Percentiles rank a stretch among this genome's conserved stretches.
Evolutionary conservation across 176 grass and related monocot species (phyloP).

Genomic region (Eleusine indica): DNA sequence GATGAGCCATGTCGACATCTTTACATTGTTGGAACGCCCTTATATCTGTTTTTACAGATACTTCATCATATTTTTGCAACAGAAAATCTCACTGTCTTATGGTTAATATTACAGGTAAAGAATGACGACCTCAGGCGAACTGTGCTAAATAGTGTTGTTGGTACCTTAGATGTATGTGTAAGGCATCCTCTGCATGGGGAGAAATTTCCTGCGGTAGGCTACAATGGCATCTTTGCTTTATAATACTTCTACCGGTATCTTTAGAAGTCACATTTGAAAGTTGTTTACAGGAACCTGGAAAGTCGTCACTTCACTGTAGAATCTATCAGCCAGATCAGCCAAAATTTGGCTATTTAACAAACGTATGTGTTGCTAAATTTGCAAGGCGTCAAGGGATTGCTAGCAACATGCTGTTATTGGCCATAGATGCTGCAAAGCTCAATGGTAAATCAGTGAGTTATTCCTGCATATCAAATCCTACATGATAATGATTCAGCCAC

Average conservation of each 20-base stretch:
- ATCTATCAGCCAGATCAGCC: slow-evolving; percentile 64
- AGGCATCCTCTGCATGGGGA: slow-evolving; percentile 71
- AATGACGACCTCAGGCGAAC: slow-evolving; percentile 61
- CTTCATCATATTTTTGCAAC: slow-evolving; percentile 16
- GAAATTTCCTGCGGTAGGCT: slow-evolving; percentile 63
- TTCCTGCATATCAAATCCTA: slow-evolving; percentile 4
- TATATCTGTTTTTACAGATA: slow-evolving; percentile 14
- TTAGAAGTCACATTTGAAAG: slow-evolving; percentile 32
- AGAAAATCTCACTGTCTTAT: slow-evolving; percentile 14
- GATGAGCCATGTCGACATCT: background rate
- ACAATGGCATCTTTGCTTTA: slow-evolving; percentile 15
- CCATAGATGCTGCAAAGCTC: slow-evolving; percentile 61
- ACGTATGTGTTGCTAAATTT: slow-evolving; percentile 76
- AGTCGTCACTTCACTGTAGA: slow-evolving; percentile 31
- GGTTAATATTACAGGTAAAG: slow-evolving; percentile 65
- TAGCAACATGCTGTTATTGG: slow-evolving; percentile 72
- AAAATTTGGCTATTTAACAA: slow-evolving; percentile 73
- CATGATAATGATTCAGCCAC: background rate
- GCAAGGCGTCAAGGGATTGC: slow-evolving; percentile 72
- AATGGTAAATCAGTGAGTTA: slow-evolving; percentile 55
- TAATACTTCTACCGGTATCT: slow-evolving; percentile 17
- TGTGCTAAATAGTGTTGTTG: slow-evolving; percentile 73
- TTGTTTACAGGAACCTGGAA: slow-evolving; percentile 60
- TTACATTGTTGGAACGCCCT: slow-evolving; percentile 10
- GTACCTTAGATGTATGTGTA: slow-evolving; percentile 70